Evolutionary conservation across 2,329 filamentous ascomycete species (phyloP).

Genomic region (Ilyonectria sp.): DNA sequence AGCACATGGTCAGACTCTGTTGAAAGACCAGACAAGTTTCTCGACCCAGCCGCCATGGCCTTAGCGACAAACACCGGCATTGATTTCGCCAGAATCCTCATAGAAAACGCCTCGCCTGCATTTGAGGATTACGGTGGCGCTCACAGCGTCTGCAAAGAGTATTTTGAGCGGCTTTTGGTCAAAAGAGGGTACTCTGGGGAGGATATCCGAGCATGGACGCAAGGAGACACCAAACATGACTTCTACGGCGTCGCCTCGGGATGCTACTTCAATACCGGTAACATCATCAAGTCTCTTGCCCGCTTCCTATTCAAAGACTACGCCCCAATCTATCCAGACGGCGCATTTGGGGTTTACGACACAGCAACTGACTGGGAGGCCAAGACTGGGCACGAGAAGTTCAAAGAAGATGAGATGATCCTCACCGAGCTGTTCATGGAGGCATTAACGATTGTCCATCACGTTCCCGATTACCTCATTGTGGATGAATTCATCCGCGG

Average conservation of each 20-base stretch:
- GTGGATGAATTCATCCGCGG: constrained; percentile 54
- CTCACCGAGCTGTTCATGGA: constrained; percentile 54
- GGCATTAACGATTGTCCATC: constrained; percentile 42
- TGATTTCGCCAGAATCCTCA: constrained; percentile 52
- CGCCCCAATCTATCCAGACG: constrained; percentile 43
- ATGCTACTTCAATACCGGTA: constrained; percentile 38
- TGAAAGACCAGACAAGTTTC: neutral
- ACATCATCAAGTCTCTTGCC: constrained; percentile 47
- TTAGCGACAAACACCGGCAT: constrained; percentile 56
- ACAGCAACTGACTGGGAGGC: constrained; percentile 39
- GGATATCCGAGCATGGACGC: constrained; percentile 54
- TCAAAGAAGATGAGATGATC: constrained; percentile 54
- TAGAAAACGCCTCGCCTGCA: constrained; percentile 44
- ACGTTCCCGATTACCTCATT: constrained; percentile 45
- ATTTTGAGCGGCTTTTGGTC: neutral
- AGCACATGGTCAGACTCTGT: constrained; percentile 47
- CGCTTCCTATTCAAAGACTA: constrained; percentile 45
- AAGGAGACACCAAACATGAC: neutral
- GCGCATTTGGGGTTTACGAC: constrained; percentile 49
- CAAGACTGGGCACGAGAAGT: constrained; percentile 51
- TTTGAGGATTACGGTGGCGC: neutral
- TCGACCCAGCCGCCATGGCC: constrained; percentile 52
- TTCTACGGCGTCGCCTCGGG: constrained; percentile 42
- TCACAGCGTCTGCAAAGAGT: constrained; percentile 6
- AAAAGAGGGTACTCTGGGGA: constrained; percentile 46